Evolutionary conservation across 257 asterid species (phyloP).

Genomic region (Nicotiana paniculata): DNA sequence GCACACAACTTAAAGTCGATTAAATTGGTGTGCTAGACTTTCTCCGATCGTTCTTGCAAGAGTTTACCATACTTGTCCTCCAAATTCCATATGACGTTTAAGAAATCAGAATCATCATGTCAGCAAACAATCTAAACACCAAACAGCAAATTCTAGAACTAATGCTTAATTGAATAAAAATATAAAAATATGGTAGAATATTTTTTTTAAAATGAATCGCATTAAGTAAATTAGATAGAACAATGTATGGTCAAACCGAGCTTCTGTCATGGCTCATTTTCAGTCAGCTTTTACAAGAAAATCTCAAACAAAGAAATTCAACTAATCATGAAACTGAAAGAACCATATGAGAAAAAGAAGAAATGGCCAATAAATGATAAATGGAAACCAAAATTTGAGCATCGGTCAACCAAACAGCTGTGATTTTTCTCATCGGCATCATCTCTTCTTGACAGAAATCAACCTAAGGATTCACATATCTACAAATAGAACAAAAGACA

Average conservation of each 20-base stretch:
- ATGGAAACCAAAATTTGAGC: background rate
- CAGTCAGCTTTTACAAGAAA: background rate
- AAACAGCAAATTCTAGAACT: too few species aligned
- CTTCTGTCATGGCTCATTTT: background rate
- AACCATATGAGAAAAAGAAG: background rate
- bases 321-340: background rate
- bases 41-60: too few species aligned
- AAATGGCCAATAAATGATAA: background rate
- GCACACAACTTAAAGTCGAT: too few species aligned
- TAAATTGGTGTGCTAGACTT: too few species aligned
- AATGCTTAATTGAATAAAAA: too few species aligned
- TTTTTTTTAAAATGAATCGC: background rate
- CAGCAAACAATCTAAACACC: too few species aligned
- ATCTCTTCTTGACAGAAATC: conserved; percentile 9
- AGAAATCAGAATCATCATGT: too few species aligned
- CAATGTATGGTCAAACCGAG: background rate
- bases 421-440: background rate
- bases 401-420: background rate
- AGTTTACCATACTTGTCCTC: too few species aligned
- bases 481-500: background rate
- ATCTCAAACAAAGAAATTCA: background rate
- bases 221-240: background rate
- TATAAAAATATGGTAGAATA: too few species aligned
- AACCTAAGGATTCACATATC: background rate
- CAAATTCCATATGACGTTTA: too few species aligned